These are phyloP conservation scores for Neurospora sp. DNA, from an alignment of 495 filamentous ascomycete genomes.

Conservation along the genomic window DNA sequence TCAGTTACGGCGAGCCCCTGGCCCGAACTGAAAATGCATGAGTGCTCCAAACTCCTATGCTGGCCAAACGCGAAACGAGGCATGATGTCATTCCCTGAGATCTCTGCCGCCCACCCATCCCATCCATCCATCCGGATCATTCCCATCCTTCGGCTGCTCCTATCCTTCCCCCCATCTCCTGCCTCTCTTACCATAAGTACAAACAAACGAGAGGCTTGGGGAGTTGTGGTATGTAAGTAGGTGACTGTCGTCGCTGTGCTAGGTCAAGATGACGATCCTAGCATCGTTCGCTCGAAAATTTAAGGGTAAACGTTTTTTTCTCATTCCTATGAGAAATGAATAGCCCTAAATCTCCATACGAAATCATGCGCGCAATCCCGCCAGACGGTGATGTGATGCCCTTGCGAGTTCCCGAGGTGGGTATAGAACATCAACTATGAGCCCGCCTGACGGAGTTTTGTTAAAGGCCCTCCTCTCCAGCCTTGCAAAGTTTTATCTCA, in stretches of 20 bases:
- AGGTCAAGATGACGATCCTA: neutral
- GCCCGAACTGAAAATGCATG: conserved; percentile 3
- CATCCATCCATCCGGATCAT: neutral
- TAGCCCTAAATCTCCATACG: neutral
- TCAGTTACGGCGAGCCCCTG: neutral
- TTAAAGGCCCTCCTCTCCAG: conserved; percentile 79
- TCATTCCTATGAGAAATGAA: conserved; percentile 1
- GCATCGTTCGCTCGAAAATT: neutral
- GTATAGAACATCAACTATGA: neutral
- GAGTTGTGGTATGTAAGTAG: neutral
- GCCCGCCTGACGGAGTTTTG: conserved; percentile 20
- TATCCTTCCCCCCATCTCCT: neutral
- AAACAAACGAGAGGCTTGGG: neutral
- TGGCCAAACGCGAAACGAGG: conserved; percentile 10
- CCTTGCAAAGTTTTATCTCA: conserved; percentile 92
- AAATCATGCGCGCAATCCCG: conserved; percentile 6
- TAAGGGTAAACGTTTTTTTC: neutral
- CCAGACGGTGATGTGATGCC: conserved; percentile 11
- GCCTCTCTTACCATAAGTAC: neutral
- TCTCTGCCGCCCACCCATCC: neutral
- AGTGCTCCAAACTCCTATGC: conserved; percentile 20
- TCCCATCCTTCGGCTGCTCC: neutral
- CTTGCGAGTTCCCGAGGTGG: neutral
- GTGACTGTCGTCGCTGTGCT: neutral
- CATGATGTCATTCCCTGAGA: conserved; percentile 2